A percentile compares a stretch with the other conserved stretches of the same genome.
These are phyloP conservation scores for Ceratocystiopsis sp. DNA, from an alignment of 2,329 filamentous ascomycete species.

Conservation along the genomic window DNA sequence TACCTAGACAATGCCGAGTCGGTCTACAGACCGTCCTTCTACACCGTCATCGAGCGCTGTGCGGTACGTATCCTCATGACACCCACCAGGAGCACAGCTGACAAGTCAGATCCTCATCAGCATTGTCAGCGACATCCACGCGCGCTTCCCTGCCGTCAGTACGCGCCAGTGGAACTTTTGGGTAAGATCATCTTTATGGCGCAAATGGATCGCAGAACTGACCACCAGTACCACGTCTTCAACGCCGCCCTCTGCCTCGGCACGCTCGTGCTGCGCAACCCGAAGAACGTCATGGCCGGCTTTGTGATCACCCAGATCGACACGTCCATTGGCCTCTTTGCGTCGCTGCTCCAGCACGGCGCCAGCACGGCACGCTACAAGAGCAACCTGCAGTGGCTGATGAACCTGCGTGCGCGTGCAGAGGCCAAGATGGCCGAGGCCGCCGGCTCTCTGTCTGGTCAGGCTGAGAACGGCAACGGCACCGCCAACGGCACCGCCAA, in stretches of 20 bases:
- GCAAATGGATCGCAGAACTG: too few relatives aligned
- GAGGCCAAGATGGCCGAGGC: not conserved
- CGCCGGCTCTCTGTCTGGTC: not conserved
- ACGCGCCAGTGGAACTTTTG: conserved; percentile 5
- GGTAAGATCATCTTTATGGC: too few relatives aligned
- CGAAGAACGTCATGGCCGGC: conserved; percentile 2
- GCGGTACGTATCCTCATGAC: not conserved
- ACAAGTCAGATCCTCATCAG: not conserved
- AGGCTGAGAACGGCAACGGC: too few relatives aligned
- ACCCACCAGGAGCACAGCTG: too few relatives aligned
- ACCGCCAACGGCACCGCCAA: too few relatives aligned
- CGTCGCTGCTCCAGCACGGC: conserved; percentile 2
- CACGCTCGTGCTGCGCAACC: conserved; percentile 3
- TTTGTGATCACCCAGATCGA: conserved; percentile 4
- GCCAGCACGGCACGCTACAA: conserved; percentile 2
- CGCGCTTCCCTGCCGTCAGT: conserved; percentile 2
- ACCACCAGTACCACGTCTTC: conserved; percentile 2
- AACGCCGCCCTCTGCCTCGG: conserved; percentile 3
- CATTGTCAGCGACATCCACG: conserved; percentile 2
- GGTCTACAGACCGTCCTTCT: conserved; percentile 1
- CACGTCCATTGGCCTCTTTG: conserved; percentile 2
- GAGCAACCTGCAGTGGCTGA: conserved; percentile 4
- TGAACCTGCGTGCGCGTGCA: not conserved
- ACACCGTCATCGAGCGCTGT: conserved; percentile 1
- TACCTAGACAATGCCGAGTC: conserved; percentile 1